Base-by-base conservation (phyloP, 176 grass and related monocot species). In the Saccharum spontaneum region DNA sequence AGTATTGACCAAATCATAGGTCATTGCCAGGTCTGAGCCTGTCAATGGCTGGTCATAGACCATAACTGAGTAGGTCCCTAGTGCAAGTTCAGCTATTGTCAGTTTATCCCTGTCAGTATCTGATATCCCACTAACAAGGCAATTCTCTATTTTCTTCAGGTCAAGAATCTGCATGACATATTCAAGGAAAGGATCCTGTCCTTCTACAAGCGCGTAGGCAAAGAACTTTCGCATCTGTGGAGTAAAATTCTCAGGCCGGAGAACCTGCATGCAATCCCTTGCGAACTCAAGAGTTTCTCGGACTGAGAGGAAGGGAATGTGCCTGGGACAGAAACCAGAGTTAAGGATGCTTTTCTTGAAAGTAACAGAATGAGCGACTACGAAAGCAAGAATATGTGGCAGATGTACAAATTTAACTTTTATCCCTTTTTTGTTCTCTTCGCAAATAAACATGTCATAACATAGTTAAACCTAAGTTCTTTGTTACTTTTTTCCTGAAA, bases 141-240 rank as follows among this genome's bases (percentile, higher is more conserved):
- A 54, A 33, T 84, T 72, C 33, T 84, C 72, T 76, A 84, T 64
- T 67, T 76, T 84, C 82, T 84, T 84, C 43, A 77, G 73, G 82
- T 84, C 82, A 52, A 84, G 82, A 22, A 84, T 84, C 44, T 84
- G 60, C 73, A 84, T 39, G 62, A 84, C 73, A 67, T 68, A 84
- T 67, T 84, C 72, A 23, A 84, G 60, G 82, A 84, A 84, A 37
- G 82, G 82, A 54, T 84, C 82, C 30, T 84, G 82, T 17, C 82
- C 73, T 84, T 84, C 82, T 30, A 84, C 72, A 67, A 84, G 82
- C 1, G 72, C 82, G 54, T 84, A 76, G 9, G 82, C 72, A 16
- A 84, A 84, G 59, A 84, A 84, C 24, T 84, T 84, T 30, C 82
- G 54, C 82, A 77, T 84, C 60, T 84, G 82, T 20, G 72, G 82